Conservation (phyloP, 768 basidiomycete species). For the Mrakia gelida region DNA sequence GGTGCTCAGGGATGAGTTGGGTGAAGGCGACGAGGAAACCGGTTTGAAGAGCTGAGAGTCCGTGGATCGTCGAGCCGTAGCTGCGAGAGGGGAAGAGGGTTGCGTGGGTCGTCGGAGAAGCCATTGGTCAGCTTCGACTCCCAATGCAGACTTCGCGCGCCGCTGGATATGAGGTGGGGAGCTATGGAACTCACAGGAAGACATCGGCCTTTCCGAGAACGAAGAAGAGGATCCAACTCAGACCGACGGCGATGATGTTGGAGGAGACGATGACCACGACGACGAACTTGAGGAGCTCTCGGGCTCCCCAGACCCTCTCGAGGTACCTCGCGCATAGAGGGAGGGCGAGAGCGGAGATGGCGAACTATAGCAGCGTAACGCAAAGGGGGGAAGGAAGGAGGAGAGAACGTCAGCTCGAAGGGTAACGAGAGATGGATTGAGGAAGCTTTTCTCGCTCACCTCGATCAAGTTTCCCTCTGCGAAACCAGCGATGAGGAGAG, state of each 20-base stretch:
- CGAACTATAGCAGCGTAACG: conserved; percentile 53
- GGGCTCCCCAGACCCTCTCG: conserved; percentile 87
- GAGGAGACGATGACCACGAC: conserved; percentile 68
- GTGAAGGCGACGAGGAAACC: conserved; percentile 92
- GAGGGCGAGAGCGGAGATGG: conserved; percentile 68
- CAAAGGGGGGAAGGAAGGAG: background rate
- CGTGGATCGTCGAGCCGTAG: conserved; percentile 83
- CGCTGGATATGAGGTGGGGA: too few species aligned
- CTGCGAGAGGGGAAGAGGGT: conserved; percentile 46
- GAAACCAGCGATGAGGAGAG: conserved; percentile 78
- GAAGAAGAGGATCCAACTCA: conserved; percentile 66
- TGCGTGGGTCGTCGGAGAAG: background rate
- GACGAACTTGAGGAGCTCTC: conserved; percentile 82
- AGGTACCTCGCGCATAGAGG: conserved; percentile 82
- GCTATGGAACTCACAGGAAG: conserved; percentile 61
- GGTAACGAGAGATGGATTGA: conserved; percentile 1
- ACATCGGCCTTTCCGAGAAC: conserved; percentile 64
- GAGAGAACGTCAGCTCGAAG: background rate
- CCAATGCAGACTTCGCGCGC: too few species aligned
- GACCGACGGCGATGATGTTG: conserved; percentile 80
- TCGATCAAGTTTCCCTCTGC: conserved; percentile 80
- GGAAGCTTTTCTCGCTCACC: conserved; percentile 52
- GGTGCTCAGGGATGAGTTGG: conserved; percentile 95
- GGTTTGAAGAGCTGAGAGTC: conserved; percentile 85
- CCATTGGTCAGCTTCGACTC: background rate